Conservation (phyloP, 352 stramenopile genomes). For the Pythium insidiosum region DNA sequence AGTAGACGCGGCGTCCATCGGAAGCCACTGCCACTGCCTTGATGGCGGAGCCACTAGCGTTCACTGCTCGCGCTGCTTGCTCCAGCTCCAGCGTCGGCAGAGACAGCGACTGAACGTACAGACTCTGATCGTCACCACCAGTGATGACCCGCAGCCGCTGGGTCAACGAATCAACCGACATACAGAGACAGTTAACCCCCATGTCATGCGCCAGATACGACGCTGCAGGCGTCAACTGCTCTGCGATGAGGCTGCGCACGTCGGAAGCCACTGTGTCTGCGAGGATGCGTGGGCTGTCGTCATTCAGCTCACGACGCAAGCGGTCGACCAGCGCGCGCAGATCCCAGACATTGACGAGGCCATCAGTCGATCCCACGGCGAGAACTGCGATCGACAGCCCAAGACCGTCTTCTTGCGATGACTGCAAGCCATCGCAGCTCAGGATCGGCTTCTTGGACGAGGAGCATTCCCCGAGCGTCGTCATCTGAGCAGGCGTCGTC, state of each 20-base stretch:
- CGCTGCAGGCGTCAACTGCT: slow-evolving; percentile 25
- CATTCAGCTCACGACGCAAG: too few species aligned
- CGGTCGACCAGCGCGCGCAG: slow-evolving; percentile 16
- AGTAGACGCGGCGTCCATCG: slow-evolving; percentile 36
- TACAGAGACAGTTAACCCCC: slow-evolving; percentile 64
- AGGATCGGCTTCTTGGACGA: slow-evolving; percentile 77
- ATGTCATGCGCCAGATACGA: slow-evolving; percentile 80
- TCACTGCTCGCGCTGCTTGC: slow-evolving; percentile 26
- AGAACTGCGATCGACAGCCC: too few species aligned
- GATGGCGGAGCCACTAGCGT: slow-evolving; percentile 78
- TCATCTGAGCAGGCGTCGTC: slow-evolving; percentile 7
- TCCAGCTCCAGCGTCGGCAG: slow-evolving; percentile 25
- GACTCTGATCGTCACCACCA: slow-evolving; percentile 75
- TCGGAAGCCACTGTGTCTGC: slow-evolving; percentile 7
- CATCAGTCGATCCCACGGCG: slow-evolving; percentile 76
- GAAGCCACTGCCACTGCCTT: slow-evolving; percentile 55
- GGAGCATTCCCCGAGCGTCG: slow-evolving; percentile 42
- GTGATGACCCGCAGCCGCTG: slow-evolving; percentile 24
- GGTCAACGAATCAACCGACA: slow-evolving; percentile 18
- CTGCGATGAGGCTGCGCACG: slow-evolving; percentile 5
- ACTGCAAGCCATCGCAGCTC: slow-evolving; percentile 44
- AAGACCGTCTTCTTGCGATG: slow-evolving; percentile 19
- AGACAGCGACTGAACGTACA: slow-evolving; percentile 33
- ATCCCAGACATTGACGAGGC: slow-evolving; percentile 71
- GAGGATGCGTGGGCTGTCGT: too few species aligned